A percentile compares a stretch with the other conserved stretches of the same genome.
These are phyloP conservation scores for Hibiscus syriacus DNA, from an alignment of 345 rosid species.

Conservation along the genomic window DNA sequence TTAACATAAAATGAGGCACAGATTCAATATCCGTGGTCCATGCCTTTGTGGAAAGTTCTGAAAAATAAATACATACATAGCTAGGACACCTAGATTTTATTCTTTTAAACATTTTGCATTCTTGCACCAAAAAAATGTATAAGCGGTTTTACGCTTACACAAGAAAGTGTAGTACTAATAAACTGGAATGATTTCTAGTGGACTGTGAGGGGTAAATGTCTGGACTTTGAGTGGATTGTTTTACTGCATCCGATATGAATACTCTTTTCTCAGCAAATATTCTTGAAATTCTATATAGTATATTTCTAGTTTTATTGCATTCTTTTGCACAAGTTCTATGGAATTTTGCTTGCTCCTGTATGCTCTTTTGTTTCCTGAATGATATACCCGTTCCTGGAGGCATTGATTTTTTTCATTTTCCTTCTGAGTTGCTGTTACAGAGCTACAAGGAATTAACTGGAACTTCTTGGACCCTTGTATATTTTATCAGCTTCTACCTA, in stretches of 20 bases:
- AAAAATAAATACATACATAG: no score
- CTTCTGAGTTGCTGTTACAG: constrained; percentile 34
- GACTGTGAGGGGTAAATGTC: no score
- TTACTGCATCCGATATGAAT: background rate
- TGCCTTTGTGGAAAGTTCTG: no score
- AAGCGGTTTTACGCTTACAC: background rate
- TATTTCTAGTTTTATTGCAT: background rate
- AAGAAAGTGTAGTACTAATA: no score
- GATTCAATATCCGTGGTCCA: background rate
- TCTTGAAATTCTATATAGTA: background rate
- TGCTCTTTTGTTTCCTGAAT: background rate
- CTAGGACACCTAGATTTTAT: no score
- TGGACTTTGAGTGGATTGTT: background rate
- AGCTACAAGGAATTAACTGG: constrained; percentile 80
- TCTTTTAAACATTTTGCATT: background rate
- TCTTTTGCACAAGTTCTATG: background rate
- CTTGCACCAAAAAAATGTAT: background rate
- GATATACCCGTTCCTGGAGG: constrained; percentile 6
- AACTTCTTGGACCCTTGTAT: constrained; percentile 63
- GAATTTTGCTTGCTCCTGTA: background rate
- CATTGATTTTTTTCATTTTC: background rate
- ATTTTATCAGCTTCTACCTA: constrained; percentile 91
- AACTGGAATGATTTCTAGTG: no score
- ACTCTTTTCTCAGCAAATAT: background rate
- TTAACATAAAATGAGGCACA: background rate